Conservation (phyloP, 2,329 filamentous ascomycete species). For the Helicocarpus griseus region DNA sequence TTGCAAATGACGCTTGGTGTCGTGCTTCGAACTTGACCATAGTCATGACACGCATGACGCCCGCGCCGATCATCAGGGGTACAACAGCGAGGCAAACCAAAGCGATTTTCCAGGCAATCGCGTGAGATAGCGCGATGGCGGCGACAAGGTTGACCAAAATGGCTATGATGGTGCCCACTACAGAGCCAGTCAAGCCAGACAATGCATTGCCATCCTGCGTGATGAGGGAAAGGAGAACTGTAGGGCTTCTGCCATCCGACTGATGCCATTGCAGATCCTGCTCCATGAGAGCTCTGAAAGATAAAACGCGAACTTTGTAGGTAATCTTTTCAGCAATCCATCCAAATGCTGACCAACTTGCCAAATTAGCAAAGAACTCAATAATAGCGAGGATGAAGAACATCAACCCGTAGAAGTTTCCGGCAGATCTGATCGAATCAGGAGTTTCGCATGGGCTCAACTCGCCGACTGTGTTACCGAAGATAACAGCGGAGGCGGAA, state of each 20-base stretch:
- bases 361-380: slow-evolving; percentile 52
- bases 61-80: slow-evolving; percentile 58
- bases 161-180: slow-evolving; percentile 59
- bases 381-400: slow-evolving; percentile 53
- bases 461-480: slow-evolving; percentile 50
- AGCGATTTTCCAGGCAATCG: slow-evolving; percentile 67
- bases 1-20: slow-evolving; percentile 42
- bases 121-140: slow-evolving; percentile 58
- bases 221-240: slow-evolving; percentile 55
- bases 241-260: slow-evolving; percentile 51
- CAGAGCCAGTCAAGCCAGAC: slow-evolving; percentile 59
- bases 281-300: slow-evolving; percentile 54
- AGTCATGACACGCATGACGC: slow-evolving; percentile 57
- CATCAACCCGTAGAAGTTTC: slow-evolving; percentile 47
- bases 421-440: slow-evolving; percentile 39
- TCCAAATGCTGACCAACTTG: slow-evolving; percentile 50
- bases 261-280: slow-evolving; percentile 65
- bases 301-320: slow-evolving; percentile 53
- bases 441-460: slow-evolving; percentile 45
- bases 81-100: slow-evolving; percentile 61
- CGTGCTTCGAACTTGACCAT: slow-evolving; percentile 50
- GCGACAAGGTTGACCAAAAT: slow-evolving; percentile 59
- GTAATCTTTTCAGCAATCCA: slow-evolving; percentile 55
- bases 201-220: slow-evolving; percentile 60
- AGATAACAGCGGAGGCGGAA: slow-evolving; percentile 49